Conservation (phyloP, 305 asterid genomes). For the Solanum hybrid region DNA sequence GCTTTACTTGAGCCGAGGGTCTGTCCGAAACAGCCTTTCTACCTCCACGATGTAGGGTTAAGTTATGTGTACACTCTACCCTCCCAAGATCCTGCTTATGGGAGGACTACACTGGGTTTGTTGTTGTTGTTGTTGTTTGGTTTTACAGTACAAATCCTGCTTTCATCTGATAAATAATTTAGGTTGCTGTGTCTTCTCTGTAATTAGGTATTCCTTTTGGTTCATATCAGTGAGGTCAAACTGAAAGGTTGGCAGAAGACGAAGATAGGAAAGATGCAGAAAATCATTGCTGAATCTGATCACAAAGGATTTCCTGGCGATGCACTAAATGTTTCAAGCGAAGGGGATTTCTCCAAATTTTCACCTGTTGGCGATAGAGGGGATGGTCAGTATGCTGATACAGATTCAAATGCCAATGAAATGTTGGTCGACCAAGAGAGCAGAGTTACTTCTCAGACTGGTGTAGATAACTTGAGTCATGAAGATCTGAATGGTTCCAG, state of each 20-base stretch:
- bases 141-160: not conserved
- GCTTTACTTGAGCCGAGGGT: not conserved
- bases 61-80: not conserved
- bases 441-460: conserved; percentile 26
- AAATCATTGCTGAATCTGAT: conserved; percentile 31
- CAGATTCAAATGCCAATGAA: conserved; percentile 23
- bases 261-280: conserved; percentile 28
- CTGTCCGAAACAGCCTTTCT: not conserved
- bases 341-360: conserved; percentile 25
- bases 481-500: conserved; percentile 23
- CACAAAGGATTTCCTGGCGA: conserved; percentile 25
- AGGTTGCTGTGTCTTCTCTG: conserved; percentile 13
- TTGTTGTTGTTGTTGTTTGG: not conserved
- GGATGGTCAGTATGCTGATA: conserved; percentile 30
- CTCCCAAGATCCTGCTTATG: not conserved
- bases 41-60: not conserved
- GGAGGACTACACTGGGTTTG: not conserved
- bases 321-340: conserved; percentile 22
- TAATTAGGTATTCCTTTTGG: conserved; percentile 74
- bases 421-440: conserved; percentile 27
- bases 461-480: conserved; percentile 21
- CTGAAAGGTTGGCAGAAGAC: conserved; percentile 30
- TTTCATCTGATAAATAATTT: conserved; percentile 10
- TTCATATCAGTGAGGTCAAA: conserved; percentile 50
- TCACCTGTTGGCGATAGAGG: conserved; percentile 28